These are phyloP conservation scores for Lactuca saligna DNA, from an alignment of 129 eudicot species.

Conservation along the genomic window DNA sequence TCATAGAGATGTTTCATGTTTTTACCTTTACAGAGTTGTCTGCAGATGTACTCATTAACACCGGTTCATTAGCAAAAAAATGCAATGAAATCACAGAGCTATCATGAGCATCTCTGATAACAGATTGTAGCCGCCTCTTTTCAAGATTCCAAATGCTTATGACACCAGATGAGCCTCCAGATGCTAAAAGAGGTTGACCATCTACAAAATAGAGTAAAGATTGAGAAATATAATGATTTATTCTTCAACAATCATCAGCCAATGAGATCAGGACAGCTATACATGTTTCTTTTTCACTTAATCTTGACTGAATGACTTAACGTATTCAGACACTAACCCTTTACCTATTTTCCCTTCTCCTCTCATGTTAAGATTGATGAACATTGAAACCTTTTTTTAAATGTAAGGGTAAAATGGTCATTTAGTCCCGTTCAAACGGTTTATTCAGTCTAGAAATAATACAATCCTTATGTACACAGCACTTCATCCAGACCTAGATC, in stretches of 20 bases:
- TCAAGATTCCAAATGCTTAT: constrained; percentile 98
- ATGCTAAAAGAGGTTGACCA: constrained; percentile 96
- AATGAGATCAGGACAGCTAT: not conserved
- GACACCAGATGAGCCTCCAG: constrained; percentile 98
- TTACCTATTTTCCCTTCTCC: no score
- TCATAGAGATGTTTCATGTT: not conserved
- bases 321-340: no score
- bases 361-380: no score
- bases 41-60: constrained; percentile 84
- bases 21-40: constrained; percentile 88
- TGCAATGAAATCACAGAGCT: constrained; percentile 72
- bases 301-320: no score
- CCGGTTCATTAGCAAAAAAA: constrained; percentile 92
- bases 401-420: no score
- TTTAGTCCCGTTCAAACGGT: no score
- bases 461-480: no score
- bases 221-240: not conserved
- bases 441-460: no score
- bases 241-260: constrained; percentile 10
- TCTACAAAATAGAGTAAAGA: constrained; percentile 37
- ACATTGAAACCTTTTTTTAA: no score
- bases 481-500: no score
- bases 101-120: constrained; percentile 89
- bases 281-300: no score
- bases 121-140: constrained; percentile 77